These are phyloP conservation scores for Lactarius tabidus DNA, from an alignment of 768 basidiomycete species.

Conservation along the genomic window DNA sequence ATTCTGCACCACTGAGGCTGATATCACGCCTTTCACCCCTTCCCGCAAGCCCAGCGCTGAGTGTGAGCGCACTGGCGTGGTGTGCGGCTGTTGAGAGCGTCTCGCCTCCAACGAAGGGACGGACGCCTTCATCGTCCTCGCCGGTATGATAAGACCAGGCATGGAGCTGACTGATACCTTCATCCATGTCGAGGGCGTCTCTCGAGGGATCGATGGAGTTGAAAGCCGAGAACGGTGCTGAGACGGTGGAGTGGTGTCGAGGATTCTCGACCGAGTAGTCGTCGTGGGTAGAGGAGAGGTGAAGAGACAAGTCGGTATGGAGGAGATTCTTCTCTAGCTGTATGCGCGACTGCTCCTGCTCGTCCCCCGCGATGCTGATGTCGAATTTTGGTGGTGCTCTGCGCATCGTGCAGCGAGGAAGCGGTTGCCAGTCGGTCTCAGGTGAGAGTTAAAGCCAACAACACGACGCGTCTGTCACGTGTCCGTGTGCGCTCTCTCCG, in stretches of 20 bases:
- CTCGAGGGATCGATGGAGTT: constrained; percentile 57
- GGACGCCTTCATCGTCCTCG: constrained; percentile 63
- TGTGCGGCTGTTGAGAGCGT: constrained; percentile 83
- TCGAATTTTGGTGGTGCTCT: constrained; percentile 31
- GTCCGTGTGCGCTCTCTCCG: constrained; percentile 5
- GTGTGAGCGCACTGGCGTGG: constrained; percentile 84
- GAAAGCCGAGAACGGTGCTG: constrained; percentile 48
- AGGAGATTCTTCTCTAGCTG: constrained; percentile 77
- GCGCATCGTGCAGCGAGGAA: constrained; percentile 1
- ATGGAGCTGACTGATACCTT: constrained; percentile 34
- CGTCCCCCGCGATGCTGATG: constrained; percentile 63
- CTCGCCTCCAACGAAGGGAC: constrained; percentile 57
- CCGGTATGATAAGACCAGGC: constrained; percentile 39
- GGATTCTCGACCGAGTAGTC: constrained; percentile 61
- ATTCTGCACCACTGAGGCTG: constrained; percentile 72
- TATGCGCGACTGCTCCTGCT: constrained; percentile 71
- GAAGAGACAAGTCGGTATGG: constrained; percentile 66
- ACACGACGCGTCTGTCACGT: constrained; percentile 22
- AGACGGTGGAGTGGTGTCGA: constrained; percentile 59
- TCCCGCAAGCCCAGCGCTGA: constrained; percentile 74
- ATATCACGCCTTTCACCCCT: constrained; percentile 50
- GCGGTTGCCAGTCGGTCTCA: background rate
- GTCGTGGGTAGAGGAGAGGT: constrained; percentile 53
- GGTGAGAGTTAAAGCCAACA: constrained; percentile 9
- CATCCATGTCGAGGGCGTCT: constrained; percentile 54